Evolutionary conservation across 768 basidiomycete species (phyloP).

Genomic region (Suillus occidentalis): DNA sequence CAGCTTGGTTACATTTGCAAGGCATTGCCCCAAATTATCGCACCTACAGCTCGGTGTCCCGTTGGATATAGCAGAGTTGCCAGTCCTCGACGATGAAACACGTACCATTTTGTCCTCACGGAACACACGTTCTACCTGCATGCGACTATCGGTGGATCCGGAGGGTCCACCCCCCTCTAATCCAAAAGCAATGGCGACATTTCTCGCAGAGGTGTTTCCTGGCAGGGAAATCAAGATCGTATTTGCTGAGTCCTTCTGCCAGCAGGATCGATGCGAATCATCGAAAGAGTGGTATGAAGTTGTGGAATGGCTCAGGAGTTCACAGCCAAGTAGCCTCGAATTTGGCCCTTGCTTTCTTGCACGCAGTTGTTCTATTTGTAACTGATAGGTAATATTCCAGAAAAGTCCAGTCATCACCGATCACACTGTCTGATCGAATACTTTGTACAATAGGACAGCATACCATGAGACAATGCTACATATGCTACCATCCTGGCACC

Average conservation of each 20-base stretch:
- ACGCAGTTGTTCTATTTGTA: not conserved
- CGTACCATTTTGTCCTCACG: not conserved
- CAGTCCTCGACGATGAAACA: not conserved
- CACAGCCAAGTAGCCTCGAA: not conserved
- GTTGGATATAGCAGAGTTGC: not conserved
- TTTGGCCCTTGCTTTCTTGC: not conserved
- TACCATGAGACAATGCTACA: constrained; percentile 51
- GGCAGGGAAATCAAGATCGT: not conserved
- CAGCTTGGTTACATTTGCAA: not conserved
- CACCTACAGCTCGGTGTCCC: not conserved
- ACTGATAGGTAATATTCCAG: constrained; percentile 3
- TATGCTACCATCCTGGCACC: constrained; percentile 40
- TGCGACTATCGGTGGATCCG: not conserved
- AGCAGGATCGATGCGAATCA: not conserved
- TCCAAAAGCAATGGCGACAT: not conserved
- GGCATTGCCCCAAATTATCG: not conserved
- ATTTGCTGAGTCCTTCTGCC: not conserved
- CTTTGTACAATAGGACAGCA: constrained; percentile 41
- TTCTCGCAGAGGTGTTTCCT: not conserved
- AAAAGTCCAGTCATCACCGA: constrained; percentile 36
- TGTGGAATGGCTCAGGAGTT: not conserved
- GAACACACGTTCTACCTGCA: not conserved
- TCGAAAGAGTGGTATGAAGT: not conserved
- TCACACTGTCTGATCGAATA: constrained; percentile 32
- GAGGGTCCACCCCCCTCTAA: not conserved